Evolutionary conservation across 1,284 basidiomycete genomes (phyloP), one percentile per base, ranked within the genome.

Genomic region (Trametes sp.): DNA sequence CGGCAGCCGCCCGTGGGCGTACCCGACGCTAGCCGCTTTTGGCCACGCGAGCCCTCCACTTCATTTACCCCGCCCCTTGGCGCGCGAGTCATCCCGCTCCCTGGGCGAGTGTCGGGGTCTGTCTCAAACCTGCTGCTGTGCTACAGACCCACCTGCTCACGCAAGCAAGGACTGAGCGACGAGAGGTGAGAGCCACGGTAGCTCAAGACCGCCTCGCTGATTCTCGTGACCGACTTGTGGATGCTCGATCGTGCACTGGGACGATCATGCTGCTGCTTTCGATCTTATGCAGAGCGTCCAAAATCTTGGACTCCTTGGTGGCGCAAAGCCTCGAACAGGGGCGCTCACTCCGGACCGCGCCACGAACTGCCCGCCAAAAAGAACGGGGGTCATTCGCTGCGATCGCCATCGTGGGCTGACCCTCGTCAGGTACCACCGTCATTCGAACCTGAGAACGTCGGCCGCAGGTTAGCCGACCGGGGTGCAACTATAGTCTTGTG

Each of bases 11-110:
- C 44, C 51, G 31, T n/a, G 8, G 26, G 8, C 9, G 11, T 13
- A 24, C 35, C 35, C 46, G 58, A 38, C 52, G 58, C 58, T 59
- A 59, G 58, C 58, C 58, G 4, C 45, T 42, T 59, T 41, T 54
- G 58, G 58, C 9, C 35, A 11, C 14, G 28, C n/a, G n/a, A 28
- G 23, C 5, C 31, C 33, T 35, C 36, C 28, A 41, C 11, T 53
- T 58, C 21, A 21, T 58, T 58, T 29, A 51, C 49, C 57, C 48
- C 42, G 13, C 29, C 23, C n/a, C n/a, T 26, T 33, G 16, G 28
- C 48, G 48, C 31, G 10, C 29, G 38, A 52, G 49, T 52, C 49
- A 58, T n/a, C 16, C 41, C 36, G 23, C 31, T 2, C 23, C 9
- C 4, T 23, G 49, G 13, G 50, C 31, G 31, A 26, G 24, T 33